A percentile compares a stretch with the other conserved stretches of the same genome.
phyloP scores from a whole-genome alignment of 108 stramenopile genomes.

The Discostella pseudostelligera region DNA sequence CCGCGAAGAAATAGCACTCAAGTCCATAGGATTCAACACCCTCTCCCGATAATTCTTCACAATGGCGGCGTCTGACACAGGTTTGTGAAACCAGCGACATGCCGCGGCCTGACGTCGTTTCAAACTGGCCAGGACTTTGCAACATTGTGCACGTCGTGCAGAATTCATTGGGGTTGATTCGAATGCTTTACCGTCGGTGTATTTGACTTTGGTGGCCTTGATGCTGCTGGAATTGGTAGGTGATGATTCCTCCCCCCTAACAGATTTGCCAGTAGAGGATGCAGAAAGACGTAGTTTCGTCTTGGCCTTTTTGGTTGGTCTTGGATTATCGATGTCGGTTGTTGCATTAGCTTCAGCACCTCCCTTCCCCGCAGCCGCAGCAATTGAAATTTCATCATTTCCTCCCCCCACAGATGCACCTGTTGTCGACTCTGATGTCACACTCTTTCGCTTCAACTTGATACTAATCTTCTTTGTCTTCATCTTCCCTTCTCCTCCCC shows the following conservation, averaged over 20 bases:
- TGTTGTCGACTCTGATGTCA: constrained; percentile 9
- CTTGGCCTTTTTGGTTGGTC: constrained; percentile 11
- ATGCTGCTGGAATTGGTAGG: constrained; percentile 24
- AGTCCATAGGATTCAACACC: constrained; percentile 74
- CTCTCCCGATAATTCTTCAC: constrained; percentile 78
- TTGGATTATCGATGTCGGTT: constrained; percentile 9
- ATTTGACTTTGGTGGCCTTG: constrained; percentile 1
- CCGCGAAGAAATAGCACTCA: constrained; percentile 70
- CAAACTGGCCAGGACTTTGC: constrained; percentile 64
- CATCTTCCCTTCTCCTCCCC: constrained; percentile 12
- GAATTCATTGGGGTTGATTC: constrained; percentile 54
- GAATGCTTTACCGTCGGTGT: constrained; percentile 11
- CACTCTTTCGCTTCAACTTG: constrained; percentile 37
- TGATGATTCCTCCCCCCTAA: neutral
- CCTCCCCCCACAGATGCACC: constrained; percentile 3
- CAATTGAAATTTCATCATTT: neutral
- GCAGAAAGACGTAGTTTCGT: constrained; percentile 34
- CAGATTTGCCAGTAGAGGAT: constrained; percentile 1
- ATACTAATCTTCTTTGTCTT: constrained; percentile 31
- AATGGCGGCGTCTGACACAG: constrained; percentile 68
- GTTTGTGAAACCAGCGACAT: constrained; percentile 65
- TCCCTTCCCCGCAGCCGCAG: no score
- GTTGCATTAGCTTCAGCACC: no score
- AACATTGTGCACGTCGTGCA: constrained; percentile 57
- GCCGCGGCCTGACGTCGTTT: constrained; percentile 56